phyloP scores from a whole-genome alignment of 768 basidiomycete genomes.

The Tylopilus balloui region DNA sequence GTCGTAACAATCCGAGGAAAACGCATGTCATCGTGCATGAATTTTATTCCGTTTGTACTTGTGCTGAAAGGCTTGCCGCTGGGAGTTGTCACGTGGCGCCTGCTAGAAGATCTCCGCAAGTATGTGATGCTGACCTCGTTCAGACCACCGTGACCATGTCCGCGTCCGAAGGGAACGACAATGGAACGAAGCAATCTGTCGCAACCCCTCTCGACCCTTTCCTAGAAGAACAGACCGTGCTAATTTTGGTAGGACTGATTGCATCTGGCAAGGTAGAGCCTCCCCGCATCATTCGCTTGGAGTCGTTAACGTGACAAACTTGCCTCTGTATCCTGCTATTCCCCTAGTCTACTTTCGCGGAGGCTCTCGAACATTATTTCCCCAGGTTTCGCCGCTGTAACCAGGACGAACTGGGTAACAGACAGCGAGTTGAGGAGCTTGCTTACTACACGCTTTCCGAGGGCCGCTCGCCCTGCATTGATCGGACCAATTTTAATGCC shows the following conservation, averaged over 20 bases:
- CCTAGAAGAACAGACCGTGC: conserved; percentile 42
- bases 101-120: neutral
- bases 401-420: conserved; percentile 74
- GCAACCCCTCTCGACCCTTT: conserved; percentile 19
- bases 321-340: neutral
- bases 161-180: neutral
- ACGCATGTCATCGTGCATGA: neutral
- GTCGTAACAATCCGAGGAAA: conserved; percentile 1
- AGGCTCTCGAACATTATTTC: conserved; percentile 56
- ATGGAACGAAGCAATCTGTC: neutral
- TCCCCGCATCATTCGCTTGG: conserved; percentile 2
- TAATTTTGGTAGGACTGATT: conserved; percentile 71
- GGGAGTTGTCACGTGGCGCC: no score
- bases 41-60: conserved; percentile 2
- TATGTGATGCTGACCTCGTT: conserved; percentile 2
- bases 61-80: no score
- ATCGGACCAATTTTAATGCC: conserved; percentile 72
- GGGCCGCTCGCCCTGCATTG: conserved; percentile 74
- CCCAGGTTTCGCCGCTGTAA: conserved; percentile 68
- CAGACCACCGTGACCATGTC: conserved; percentile 23
- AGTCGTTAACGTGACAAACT: conserved; percentile 3
- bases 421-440: conserved; percentile 59
- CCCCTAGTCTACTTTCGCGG: conserved; percentile 58
- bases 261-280: conserved; percentile 64
- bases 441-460: conserved; percentile 47